Evolutionary conservation across 495 filamentous ascomycete species (phyloP).

Genomic region (Geopyxis carbonaria): DNA sequence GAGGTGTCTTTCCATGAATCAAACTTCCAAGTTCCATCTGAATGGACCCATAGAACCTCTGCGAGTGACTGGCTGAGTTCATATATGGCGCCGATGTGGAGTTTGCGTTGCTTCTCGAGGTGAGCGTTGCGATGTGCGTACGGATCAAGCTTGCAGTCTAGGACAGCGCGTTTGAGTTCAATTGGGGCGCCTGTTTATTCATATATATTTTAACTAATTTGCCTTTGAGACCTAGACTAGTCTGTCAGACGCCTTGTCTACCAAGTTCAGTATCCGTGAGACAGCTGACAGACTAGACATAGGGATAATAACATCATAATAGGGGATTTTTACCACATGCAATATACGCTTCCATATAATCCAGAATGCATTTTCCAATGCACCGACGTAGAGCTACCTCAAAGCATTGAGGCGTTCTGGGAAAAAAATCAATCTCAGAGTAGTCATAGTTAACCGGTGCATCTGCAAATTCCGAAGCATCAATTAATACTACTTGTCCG

Average conservation of each 20-base stretch:
- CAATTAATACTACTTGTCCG: too few species aligned
- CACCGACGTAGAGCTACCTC: background rate
- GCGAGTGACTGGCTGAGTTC: background rate
- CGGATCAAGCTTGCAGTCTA: background rate
- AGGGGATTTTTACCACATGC: background rate
- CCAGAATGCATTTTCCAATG: background rate
- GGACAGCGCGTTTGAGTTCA: background rate
- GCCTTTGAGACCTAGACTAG: too few species aligned
- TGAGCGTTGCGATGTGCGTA: background rate
- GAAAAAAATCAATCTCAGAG: background rate
- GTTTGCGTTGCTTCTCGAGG: background rate
- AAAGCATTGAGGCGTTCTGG: background rate
- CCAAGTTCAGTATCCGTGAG: too few species aligned
- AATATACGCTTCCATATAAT: background rate
- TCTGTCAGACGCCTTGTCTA: too few species aligned
- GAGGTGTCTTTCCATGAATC: background rate
- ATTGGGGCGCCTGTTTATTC: background rate
- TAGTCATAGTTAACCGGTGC: too few species aligned
- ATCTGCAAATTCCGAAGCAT: too few species aligned
- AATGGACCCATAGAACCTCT: background rate
- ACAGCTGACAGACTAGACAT: too few species aligned
- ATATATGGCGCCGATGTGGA: background rate
- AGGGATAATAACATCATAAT: background rate
- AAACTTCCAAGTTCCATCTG: background rate
- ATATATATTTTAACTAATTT: background rate